These are phyloP conservation scores for Polysphondylium violaceum DNA, from an alignment of 78 protist species.

Conservation along the genomic window DNA sequence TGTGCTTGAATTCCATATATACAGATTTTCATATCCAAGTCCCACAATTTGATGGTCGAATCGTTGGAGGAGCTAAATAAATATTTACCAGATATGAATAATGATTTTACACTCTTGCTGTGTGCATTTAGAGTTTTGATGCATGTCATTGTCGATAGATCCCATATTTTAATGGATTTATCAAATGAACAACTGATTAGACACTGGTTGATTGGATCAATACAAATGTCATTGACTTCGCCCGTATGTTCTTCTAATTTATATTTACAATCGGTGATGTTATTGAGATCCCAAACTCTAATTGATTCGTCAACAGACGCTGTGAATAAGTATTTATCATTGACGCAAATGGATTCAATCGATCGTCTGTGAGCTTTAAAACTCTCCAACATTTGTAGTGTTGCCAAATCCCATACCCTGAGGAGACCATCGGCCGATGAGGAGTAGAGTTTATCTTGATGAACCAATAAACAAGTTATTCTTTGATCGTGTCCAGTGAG, in stretches of 20 bases:
- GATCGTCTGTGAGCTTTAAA: slow-evolving; percentile 55
- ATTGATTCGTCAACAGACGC: slow-evolving; percentile 35
- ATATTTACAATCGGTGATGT: slow-evolving; percentile 5
- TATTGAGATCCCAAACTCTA: slow-evolving; percentile 22
- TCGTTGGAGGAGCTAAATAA: slow-evolving; percentile 65
- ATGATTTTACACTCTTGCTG: slow-evolving; percentile 43
- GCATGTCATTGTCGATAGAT: slow-evolving; percentile 22
- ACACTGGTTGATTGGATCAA: not conserved
- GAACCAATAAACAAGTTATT: not conserved
- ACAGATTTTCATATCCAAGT: slow-evolving; percentile 62
- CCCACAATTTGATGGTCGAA: slow-evolving; percentile 64
- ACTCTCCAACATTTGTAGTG: not conserved
- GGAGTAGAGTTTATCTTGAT: slow-evolving; percentile 11
- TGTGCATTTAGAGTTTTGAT: slow-evolving; percentile 62
- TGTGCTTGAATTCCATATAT: slow-evolving; percentile 57
- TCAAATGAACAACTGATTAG: slow-evolving; percentile 58
- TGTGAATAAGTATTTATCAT: slow-evolving; percentile 17
- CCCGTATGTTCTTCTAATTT: slow-evolving; percentile 51
- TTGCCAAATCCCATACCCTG: slow-evolving; percentile 23
- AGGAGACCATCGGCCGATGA: slow-evolving; percentile 37
- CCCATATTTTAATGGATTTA: slow-evolving; percentile 53
- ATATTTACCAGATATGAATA: slow-evolving; percentile 41
- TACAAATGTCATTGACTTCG: slow-evolving; percentile 48
- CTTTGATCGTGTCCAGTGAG: slow-evolving; percentile 42
- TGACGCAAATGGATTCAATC: slow-evolving; percentile 5